A percentile compares a stretch with the other conserved stretches of the same genome.
These are phyloP conservation scores for Limonomyces culmigenus DNA, from an alignment of 1,284 basidiomycete genomes.

Conservation along the genomic window DNA sequence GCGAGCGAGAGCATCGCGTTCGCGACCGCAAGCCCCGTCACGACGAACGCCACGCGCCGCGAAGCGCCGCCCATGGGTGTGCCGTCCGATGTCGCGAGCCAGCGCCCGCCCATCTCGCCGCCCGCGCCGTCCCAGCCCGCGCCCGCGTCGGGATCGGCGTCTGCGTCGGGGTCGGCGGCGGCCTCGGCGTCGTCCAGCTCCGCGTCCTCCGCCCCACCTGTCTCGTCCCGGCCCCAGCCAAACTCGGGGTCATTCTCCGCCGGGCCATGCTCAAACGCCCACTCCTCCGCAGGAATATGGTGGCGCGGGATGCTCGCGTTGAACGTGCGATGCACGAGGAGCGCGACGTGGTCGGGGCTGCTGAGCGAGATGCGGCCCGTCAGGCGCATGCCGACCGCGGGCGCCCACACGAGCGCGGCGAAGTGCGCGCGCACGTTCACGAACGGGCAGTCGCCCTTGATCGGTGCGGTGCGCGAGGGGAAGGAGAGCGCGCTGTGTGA, in stretches of 20 bases:
- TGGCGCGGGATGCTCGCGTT: constrained; percentile 92
- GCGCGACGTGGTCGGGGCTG: constrained; percentile 87
- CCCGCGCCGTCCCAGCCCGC: constrained; percentile 58
- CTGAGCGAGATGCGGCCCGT: constrained; percentile 80
- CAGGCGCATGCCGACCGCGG: constrained; percentile 68
- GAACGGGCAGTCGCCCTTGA: constrained; percentile 81
- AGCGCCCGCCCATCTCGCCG: constrained; percentile 56
- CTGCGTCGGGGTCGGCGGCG: constrained; percentile 12
- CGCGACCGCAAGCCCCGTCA: constrained; percentile 59
- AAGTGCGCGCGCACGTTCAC: constrained; percentile 65
- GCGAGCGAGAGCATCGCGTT: constrained; percentile 92
- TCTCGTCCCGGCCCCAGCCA: constrained; percentile 23
- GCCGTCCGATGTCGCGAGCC: constrained; percentile 60
- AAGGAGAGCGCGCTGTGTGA: constrained; percentile 72
- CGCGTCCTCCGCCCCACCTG: constrained; percentile 9
- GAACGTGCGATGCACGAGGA: constrained; percentile 89
- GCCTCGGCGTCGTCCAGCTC: constrained; percentile 8
- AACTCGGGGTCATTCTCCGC: constrained; percentile 64
- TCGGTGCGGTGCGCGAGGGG: constrained; percentile 44
- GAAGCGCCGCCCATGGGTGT: constrained; percentile 78
- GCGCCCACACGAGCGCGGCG: constrained; percentile 82
- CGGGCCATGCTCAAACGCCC: constrained; percentile 77
- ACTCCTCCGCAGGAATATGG: constrained; percentile 73
- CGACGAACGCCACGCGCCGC: background rate
- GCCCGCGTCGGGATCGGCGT: constrained; percentile 19